Evolutionary conservation across 441 rosid genomes (phyloP).

Genomic region (Gossypium trilobum): DNA sequence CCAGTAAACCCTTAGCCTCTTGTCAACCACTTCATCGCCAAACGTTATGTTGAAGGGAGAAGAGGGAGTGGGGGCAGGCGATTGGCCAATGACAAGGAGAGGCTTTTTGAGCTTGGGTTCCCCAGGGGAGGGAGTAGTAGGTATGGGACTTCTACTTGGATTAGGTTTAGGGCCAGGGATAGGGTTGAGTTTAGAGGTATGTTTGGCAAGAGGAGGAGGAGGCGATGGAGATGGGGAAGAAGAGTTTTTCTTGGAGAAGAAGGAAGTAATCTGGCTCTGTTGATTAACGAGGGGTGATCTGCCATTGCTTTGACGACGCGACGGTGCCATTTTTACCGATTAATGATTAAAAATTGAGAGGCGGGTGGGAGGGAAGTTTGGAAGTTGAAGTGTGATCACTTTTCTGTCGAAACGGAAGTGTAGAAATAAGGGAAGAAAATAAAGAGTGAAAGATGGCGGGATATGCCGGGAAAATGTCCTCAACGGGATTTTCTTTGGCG

Average conservation of each 20-base stretch:
- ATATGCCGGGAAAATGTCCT: constrained; percentile 25
- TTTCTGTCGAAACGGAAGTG: neutral
- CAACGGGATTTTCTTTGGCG: constrained; percentile 30
- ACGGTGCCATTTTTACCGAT: constrained; percentile 45
- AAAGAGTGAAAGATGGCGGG: constrained; percentile 29
- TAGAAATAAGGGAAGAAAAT: neutral
- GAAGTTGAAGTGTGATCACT: neutral
- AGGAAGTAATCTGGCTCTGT: constrained; percentile 65
- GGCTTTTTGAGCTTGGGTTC: constrained; percentile 50
- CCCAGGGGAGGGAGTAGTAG: constrained; percentile 62
- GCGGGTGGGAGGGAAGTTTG: neutral
- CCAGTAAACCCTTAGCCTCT: constrained; percentile 79
- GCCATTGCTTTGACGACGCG: constrained; percentile 62
- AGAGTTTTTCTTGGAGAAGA: constrained; percentile 46
- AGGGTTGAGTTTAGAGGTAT: constrained; percentile 24
- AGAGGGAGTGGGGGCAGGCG: constrained; percentile 33
- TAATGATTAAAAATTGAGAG: neutral
- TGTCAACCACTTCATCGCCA: constrained; percentile 56
- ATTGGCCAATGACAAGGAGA: constrained; percentile 51
- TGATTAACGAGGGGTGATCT: constrained; percentile 75
- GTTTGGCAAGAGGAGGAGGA: constrained; percentile 27
- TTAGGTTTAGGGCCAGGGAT: constrained; percentile 24
- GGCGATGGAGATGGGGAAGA: constrained; percentile 29
- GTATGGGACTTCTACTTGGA: constrained; percentile 32
- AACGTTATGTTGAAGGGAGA: constrained; percentile 22